These are phyloP conservation scores for Brassica juncea DNA, from an alignment of 345 rosid genomes.

Conservation along the genomic window DNA sequence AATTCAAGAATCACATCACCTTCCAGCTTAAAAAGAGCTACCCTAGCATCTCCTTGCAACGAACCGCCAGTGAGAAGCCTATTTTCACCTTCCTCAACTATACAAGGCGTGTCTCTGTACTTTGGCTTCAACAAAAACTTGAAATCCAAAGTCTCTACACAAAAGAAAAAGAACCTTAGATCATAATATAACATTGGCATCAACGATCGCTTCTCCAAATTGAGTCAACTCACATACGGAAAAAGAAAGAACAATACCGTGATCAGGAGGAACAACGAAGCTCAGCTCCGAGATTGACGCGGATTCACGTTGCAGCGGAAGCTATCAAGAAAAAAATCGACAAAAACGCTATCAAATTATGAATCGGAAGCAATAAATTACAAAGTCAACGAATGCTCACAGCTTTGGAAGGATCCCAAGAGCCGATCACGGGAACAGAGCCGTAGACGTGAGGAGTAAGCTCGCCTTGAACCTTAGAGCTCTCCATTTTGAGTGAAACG, in stretches of 20 bases:
- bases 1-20: slow-evolving; percentile 77
- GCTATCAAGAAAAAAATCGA: slow-evolving; percentile 40
- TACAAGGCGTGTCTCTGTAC: slow-evolving; percentile 54
- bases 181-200: background rate
- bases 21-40: slow-evolving; percentile 66
- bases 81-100: slow-evolving; percentile 90
- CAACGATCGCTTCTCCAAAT: background rate
- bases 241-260: slow-evolving; percentile 47
- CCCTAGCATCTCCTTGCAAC: slow-evolving; percentile 79
- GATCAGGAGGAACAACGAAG: slow-evolving; percentile 97
- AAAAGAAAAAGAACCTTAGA: background rate
- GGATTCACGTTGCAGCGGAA: slow-evolving; percentile 86
- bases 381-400: slow-evolving; percentile 41
- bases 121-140: slow-evolving; percentile 98
- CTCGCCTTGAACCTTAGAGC: slow-evolving; percentile 71
- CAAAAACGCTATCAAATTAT: slow-evolving; percentile 3
- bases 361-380: background rate
- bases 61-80: slow-evolving; percentile 73
- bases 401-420: slow-evolving; percentile 94
- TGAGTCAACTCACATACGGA: background rate
- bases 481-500: slow-evolving; percentile 89
- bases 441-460: slow-evolving; percentile 93
- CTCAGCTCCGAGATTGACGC: slow-evolving; percentile 87
- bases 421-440: slow-evolving; percentile 87
- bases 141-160: slow-evolving; percentile 89